Evolutionary conservation across 371 early-diverging fungal species (phyloP).

Genomic region (Mucor sp.): DNA sequence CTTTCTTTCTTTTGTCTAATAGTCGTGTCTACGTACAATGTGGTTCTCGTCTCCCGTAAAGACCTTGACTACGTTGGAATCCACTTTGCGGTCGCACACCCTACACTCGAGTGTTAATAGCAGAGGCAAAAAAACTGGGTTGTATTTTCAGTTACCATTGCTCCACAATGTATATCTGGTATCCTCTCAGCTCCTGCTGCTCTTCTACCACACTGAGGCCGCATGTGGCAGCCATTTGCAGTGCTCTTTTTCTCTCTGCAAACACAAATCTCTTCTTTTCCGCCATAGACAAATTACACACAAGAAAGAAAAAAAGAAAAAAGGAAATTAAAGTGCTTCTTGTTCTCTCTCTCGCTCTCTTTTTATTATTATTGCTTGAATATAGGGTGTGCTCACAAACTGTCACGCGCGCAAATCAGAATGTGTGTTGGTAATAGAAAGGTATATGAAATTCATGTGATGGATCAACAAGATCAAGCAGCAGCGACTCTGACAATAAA

Average conservation of each 20-base stretch:
- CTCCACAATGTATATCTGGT: conserved; percentile 69
- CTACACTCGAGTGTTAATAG: conserved; percentile 27
- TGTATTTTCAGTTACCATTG: conserved; percentile 60
- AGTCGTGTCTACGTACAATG: conserved; percentile 33
- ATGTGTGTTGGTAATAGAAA: not conserved
- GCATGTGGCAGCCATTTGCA: conserved; percentile 48
- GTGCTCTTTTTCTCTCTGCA: conserved; percentile 54
- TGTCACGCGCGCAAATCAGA: not conserved
- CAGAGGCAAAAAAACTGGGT: too few relatives aligned
- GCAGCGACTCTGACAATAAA: conserved; percentile 38
- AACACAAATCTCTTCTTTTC: conserved; percentile 55
- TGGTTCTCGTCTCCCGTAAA: conserved; percentile 68
- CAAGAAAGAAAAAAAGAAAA: not conserved
- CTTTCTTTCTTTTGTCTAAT: not conserved
- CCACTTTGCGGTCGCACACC: conserved; percentile 60
- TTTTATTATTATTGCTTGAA: not conserved
- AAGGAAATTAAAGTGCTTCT: not conserved
- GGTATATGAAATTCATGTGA: not conserved
- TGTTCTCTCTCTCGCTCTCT: too few relatives aligned
- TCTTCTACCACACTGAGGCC: conserved; percentile 52
- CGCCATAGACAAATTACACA: conserved; percentile 21
- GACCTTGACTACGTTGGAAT: conserved; percentile 61
- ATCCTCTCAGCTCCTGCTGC: conserved; percentile 54
- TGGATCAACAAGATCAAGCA: not conserved
- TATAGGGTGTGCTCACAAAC: not conserved